Conservation (phyloP, 768 basidiomycete genomes). For the Tremella fuciformis region DNA sequence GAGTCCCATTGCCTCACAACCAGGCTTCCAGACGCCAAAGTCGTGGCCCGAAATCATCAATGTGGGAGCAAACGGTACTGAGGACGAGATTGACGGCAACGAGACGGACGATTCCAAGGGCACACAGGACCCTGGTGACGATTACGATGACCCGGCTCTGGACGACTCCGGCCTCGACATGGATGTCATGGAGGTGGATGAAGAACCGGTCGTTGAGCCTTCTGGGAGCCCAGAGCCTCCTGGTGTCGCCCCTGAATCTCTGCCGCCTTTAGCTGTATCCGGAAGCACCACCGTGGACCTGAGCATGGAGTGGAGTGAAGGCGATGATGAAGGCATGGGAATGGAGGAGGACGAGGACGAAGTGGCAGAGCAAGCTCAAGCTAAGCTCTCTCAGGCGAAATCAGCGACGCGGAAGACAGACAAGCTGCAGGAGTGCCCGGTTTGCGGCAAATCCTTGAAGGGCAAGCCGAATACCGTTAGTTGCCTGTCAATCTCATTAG, state of each 20-base stretch:
- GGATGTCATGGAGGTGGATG: constrained; percentile 13
- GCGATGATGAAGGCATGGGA: constrained; percentile 65
- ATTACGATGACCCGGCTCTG: constrained; percentile 23
- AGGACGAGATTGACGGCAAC: constrained; percentile 10
- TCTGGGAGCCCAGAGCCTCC: constrained; percentile 6
- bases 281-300: constrained; percentile 19
- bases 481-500: neutral
- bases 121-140: constrained; percentile 11
- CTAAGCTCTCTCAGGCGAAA: constrained; percentile 26
- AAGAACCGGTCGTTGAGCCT: constrained; percentile 7
- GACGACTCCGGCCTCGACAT: constrained; percentile 13
- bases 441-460: constrained; percentile 40
- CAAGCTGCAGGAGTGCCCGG: constrained; percentile 39
- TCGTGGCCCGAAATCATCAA: constrained; percentile 46
- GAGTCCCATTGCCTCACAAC: constrained; percentile 22
- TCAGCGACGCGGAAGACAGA: constrained; percentile 9
- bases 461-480: constrained; percentile 46
- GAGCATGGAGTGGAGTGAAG: constrained; percentile 65
- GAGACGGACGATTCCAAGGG: constrained; percentile 11
- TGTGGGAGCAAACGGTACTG: constrained; percentile 14
- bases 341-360: constrained; percentile 50
- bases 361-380: constrained; percentile 24
- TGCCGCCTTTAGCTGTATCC: constrained; percentile 11
- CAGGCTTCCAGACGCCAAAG: constrained; percentile 29
- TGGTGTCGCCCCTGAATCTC: constrained; percentile 7